Base-by-base conservation (phyloP, 345 rosid genomes). In the Populus nigra region DNA sequence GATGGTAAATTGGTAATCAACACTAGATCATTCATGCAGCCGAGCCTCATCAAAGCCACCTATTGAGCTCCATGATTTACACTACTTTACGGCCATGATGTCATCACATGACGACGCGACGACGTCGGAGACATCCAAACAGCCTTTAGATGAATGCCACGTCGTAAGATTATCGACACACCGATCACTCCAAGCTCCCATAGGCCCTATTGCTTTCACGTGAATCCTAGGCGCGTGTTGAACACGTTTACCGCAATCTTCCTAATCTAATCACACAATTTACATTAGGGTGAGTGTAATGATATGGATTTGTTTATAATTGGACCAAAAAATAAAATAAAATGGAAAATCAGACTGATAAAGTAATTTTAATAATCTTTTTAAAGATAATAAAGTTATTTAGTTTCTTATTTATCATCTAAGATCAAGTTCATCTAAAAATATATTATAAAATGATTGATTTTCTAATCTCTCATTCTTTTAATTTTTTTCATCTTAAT, bases 151-250 rank as follows among this genome's bases (percentile, higher is more conserved):
- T 23, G 65, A 72, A 4, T 5, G 79, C 59, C 85, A 75, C 82
- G 77, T 78, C 31, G 79, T 22, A 16, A 65, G 72, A 75, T 75
- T 82, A 75, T 75, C 39, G 79, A 49, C 0, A 27, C 17, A 35
- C 74, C 1, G 71, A 74, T 35, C 15, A 65, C 66, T 13, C 59
- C 16, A 2, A 23, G 36, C 71, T 35, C 25, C 22, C 27, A 4
- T 45, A 1, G 8, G 41, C 71, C 27, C 27, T 47, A 10, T 68
- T 7, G 31, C 71, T n/a, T 25, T 68, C 27, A 5, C n/a, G 47
- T 45, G 17, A 10, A 12, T 49, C 3, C 39, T n/a, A 23, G 27
- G 43, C 25, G 50, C 71, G 31, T 45, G 49, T 0, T n/a, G 29
- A 59, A 4, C 63, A 59, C 63, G 1, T 9, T 13, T n/a, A 59